Base-by-base conservation (phyloP, 2,329 filamentous ascomycete species). In the Penicillium frequentans region DNA sequence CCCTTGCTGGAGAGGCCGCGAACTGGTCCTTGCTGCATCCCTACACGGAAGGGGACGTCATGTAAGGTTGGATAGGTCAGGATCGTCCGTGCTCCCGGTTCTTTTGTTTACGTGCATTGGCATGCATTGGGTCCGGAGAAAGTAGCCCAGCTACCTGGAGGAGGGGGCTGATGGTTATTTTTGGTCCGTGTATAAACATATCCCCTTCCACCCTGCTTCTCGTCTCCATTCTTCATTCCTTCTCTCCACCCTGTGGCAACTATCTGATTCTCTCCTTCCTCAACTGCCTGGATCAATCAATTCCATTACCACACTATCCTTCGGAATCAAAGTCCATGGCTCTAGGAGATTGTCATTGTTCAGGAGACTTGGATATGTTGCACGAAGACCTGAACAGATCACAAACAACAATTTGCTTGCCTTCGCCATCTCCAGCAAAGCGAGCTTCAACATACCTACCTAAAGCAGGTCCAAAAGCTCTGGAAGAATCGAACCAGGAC, bases 81-180 rank as follows among this genome's bases (percentile, higher is more conserved):
- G 67, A 64, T 59, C 54, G 68, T 71, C 72, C 65, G 69, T 74
- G 71, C 68, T 62, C 56, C 48, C 37, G 62, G 62, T 64, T 57
- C 63, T 67, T 72, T 69, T 75, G 73, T 75, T 75, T 75, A 74
- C 53, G 45, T 69, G 66, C 71, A 72, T 70, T 71, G 73, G 73
- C 67, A 75, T 75, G 73, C 70, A 66, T 58, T 61, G 60, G 58
- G 56, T 51, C 60, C 59, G 65, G 48, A 37, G 23, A 50, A 50
- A 24, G 23, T 26, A 16, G 73, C 69, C 70, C 68, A 62, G 42
- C 42, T 57, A 33, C 47, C 50, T 53, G 52, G 47, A 27, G 24
- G 23, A 24, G 53, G 35, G 48, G 37, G 16, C 39, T 52, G 27
- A 52, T 54, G 55, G 53, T 58, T 68, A 69, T 66, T 70, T 68